These are phyloP conservation scores for Westerdykella sp. DNA, from an alignment of 2,329 filamentous ascomycete species.

Conservation along the genomic window DNA sequence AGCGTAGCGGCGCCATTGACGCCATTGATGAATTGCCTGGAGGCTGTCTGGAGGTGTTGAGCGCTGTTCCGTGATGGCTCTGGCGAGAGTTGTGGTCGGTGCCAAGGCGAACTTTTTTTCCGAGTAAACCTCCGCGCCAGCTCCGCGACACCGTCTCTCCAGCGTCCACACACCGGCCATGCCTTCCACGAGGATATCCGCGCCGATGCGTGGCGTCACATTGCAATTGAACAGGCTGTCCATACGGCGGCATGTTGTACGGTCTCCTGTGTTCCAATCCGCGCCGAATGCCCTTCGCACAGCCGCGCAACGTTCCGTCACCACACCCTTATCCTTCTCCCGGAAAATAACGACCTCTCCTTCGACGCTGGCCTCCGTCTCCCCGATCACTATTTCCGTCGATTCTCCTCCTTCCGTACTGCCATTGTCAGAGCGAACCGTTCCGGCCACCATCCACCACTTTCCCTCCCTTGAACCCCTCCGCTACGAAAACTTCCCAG, in stretches of 20 bases:
- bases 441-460: slow-evolving; percentile 78
- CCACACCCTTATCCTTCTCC: slow-evolving; percentile 13
- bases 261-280: slow-evolving; percentile 43
- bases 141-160: slow-evolving; percentile 20
- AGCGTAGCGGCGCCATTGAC: slow-evolving; percentile 29
- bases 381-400: slow-evolving; percentile 38
- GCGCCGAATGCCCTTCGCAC: slow-evolving; percentile 31
- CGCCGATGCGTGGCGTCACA: slow-evolving; percentile 33
- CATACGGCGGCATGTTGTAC: slow-evolving; percentile 24
- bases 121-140: slow-evolving; percentile 21
- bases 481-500: slow-evolving; percentile 68
- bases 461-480: slow-evolving; percentile 87
- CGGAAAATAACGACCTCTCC: slow-evolving; percentile 39
- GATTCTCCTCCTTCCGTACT: slow-evolving; percentile 27
- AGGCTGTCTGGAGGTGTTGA: slow-evolving; percentile 5
- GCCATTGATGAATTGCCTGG: slow-evolving; percentile 20
- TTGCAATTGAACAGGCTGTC: slow-evolving; percentile 25
- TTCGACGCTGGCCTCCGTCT: slow-evolving; percentile 52
- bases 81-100: slow-evolving; percentile 5
- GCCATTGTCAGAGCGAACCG: slow-evolving; percentile 42
- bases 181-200: slow-evolving; percentile 36
- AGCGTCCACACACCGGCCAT: slow-evolving; percentile 27
- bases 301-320: slow-evolving; percentile 18
- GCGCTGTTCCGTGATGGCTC: slow-evolving; percentile 6
- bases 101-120: slow-evolving; percentile 10